Evolutionary conservation across 2,329 filamentous ascomycete genomes (phyloP), one percentile per base, ranked within the genome.

Genomic region (Penicillium sp.): DNA sequence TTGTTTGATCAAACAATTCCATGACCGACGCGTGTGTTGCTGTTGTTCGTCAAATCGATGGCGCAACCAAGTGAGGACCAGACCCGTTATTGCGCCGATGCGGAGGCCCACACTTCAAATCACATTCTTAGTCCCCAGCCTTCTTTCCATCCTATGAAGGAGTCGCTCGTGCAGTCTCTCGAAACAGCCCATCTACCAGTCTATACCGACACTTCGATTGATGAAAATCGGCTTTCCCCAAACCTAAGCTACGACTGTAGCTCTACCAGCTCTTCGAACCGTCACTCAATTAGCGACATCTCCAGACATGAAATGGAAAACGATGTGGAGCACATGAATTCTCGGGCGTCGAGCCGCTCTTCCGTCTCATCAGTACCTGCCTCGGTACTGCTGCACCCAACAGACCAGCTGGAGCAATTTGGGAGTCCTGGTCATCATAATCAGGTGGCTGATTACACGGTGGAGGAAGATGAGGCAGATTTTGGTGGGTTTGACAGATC

Each of bases 341-440:
- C 66, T 2, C 54, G 62, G 40, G 52, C 62, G 35, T 70, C 69
- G 4, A 72, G 68, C 47, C 67, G 63, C 32, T 71, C 70, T 5
- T 73, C 70, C 1, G 55, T 72, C 25, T 72, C 69, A 5, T 73
- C 70, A 0, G 55, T 70, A 9, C 69, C 70, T 4, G 65, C 61
- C 13, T 72, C 69, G 1, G 64, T 71, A 5, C 54, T 71, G 6
- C 53, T 68, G 8, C 63, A 68, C 40, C 54, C 66, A 1, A 54
- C 57, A 27, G 59, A 62, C 24, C 49, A 54, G n/a, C 47, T 55
- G n/a, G 63, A 61, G 25, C 47, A 58, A 18, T 52, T 57, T 11
- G 42, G 50, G 11, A 40, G 50, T 3, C 59, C 50, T 39, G 50
- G 50, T 5, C 32, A 51, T 3, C 55, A 55, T 24, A 60, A 60